Conservation (phyloP, 805 yeast genomes). For the Saccharomycopsis capsularis region DNA sequence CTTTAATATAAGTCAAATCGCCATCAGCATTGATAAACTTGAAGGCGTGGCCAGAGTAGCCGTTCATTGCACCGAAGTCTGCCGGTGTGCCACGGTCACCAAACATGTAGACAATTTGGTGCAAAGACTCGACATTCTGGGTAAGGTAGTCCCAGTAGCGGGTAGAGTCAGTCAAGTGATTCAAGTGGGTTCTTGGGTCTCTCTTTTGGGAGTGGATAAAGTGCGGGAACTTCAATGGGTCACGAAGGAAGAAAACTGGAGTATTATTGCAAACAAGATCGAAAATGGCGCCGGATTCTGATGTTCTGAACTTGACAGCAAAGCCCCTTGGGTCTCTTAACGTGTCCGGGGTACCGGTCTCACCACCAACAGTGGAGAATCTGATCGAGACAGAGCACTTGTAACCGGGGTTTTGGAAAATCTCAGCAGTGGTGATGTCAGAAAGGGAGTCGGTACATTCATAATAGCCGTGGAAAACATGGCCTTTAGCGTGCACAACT, state of each 20-base stretch:
- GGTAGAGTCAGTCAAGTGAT: conserved; percentile 34
- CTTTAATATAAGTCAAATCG: conserved; percentile 49
- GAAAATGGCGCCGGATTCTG: conserved; percentile 62
- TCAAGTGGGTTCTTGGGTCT: conserved; percentile 71
- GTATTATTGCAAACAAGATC: conserved; percentile 85
- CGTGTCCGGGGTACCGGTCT: conserved; percentile 72
- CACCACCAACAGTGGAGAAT: conserved; percentile 86
- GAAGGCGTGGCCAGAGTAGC: conserved; percentile 61
- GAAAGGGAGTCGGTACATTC: conserved; percentile 51
- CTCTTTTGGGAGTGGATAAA: conserved; percentile 86
- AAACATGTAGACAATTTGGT: conserved; percentile 49
- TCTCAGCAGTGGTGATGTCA: conserved; percentile 41
- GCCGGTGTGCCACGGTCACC: conserved; percentile 61
- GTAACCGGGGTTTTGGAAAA: conserved; percentile 36
- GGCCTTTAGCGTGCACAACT: conserved; percentile 62
- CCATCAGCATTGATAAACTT: conserved; percentile 52
- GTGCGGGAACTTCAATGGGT: conserved; percentile 74
- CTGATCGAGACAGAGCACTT: conserved; percentile 38
- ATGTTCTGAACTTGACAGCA: conserved; percentile 72
- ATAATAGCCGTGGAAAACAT: conserved; percentile 54
- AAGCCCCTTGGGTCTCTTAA: conserved; percentile 88
- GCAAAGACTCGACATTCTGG: conserved; percentile 49
- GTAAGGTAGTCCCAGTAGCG: conserved; percentile 74
- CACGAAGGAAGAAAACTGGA: conserved; percentile 65
- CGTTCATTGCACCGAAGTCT: conserved; percentile 51